A percentile compares a stretch with the other conserved stretches of the same genome.
Evolutionary conservation across 352 stramenopile species (phyloP).

Genomic region (Pythium guiyangense): DNA sequence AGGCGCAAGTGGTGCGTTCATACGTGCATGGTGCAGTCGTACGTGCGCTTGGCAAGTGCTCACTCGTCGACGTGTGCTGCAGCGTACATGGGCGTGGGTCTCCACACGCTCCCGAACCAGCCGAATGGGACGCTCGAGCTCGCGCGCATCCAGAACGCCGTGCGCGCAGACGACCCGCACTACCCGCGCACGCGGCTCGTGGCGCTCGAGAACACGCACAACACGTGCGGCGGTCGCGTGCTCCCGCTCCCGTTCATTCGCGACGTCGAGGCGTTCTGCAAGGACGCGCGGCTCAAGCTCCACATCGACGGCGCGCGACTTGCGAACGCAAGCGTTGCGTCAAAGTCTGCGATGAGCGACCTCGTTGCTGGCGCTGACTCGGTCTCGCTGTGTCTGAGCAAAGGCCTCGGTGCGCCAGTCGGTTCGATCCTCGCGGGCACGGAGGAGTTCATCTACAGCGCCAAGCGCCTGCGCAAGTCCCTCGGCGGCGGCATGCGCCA

Average conservation of each 20-base stretch:
- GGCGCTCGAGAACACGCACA: conserved; percentile 98
- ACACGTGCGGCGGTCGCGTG: conserved; percentile 92
- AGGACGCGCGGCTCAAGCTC: conserved; percentile 79
- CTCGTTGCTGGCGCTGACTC: conserved; percentile 87
- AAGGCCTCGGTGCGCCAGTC: conserved; percentile 93
- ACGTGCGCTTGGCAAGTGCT: too few relatives aligned
- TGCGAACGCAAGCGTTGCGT: conserved; percentile 92
- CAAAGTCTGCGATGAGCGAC: conserved; percentile 55
- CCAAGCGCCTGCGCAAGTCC: conserved; percentile 92
- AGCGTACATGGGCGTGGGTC: conserved; percentile 90
- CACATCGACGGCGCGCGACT: conserved; percentile 96
- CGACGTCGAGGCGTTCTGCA: conserved; percentile 62
- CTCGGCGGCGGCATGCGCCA: conserved; percentile 97
- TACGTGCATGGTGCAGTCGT: background rate
- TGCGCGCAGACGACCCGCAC: conserved; percentile 77
- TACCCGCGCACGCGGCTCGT: conserved; percentile 88
- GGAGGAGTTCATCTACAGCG: conserved; percentile 85
- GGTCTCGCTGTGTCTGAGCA: conserved; percentile 95
- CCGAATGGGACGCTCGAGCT: conserved; percentile 84
- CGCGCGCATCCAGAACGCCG: conserved; percentile 66
- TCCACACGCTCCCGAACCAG: conserved; percentile 80
- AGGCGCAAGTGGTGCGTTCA: conserved; percentile 77
- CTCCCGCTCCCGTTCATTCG: conserved; percentile 85
- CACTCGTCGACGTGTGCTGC: background rate
- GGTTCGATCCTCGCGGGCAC: conserved; percentile 93